Percentiles rank a stretch among this genome's conserved stretches.
These are phyloP conservation scores for Glycine tomentella DNA, from an alignment of 306 rosid genomes.

Conservation along the genomic window DNA sequence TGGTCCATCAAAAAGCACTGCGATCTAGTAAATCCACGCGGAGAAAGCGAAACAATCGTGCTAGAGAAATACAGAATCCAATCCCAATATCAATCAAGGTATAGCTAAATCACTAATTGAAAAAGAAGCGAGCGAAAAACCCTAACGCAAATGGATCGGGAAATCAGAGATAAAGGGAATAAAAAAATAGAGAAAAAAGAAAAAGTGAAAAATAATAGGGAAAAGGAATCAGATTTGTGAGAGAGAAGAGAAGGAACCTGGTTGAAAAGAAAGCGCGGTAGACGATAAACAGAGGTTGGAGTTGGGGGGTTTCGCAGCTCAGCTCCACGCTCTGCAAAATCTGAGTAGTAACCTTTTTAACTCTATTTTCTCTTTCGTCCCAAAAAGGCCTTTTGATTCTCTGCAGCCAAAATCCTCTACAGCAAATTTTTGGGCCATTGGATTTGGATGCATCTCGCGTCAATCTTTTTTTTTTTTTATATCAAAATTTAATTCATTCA, in stretches of 20 bases:
- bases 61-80: neutral
- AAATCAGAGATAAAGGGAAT: slow-evolving; percentile 33
- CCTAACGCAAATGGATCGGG: slow-evolving; percentile 40
- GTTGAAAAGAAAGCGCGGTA: slow-evolving; percentile 27
- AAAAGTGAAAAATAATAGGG: neutral
- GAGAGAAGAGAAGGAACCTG: slow-evolving; percentile 43
- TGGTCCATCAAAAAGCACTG: neutral
- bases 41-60: neutral
- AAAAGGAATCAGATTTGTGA: neutral
- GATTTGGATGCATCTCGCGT: too few relatives aligned
- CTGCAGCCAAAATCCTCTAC: too few relatives aligned
- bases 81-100: neutral
- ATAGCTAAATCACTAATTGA: neutral
- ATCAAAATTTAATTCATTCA: too few relatives aligned
- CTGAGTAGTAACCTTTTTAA: neutral
- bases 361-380: slow-evolving; percentile 2
- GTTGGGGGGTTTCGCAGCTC: slow-evolving; percentile 30
- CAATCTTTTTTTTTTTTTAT: too few relatives aligned
- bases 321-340: slow-evolving; percentile 31
- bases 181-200: neutral
- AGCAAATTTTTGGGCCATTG: too few relatives aligned
- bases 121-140: slow-evolving; percentile 35
- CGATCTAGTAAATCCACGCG: slow-evolving; percentile 37
- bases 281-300: slow-evolving; percentile 9
- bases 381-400: neutral